Percentiles rank a stretch among this genome's conserved stretches.
These are phyloP conservation scores for Venturia effusa DNA, from an alignment of 2,329 filamentous ascomycete genomes.

Conservation along the genomic window DNA sequence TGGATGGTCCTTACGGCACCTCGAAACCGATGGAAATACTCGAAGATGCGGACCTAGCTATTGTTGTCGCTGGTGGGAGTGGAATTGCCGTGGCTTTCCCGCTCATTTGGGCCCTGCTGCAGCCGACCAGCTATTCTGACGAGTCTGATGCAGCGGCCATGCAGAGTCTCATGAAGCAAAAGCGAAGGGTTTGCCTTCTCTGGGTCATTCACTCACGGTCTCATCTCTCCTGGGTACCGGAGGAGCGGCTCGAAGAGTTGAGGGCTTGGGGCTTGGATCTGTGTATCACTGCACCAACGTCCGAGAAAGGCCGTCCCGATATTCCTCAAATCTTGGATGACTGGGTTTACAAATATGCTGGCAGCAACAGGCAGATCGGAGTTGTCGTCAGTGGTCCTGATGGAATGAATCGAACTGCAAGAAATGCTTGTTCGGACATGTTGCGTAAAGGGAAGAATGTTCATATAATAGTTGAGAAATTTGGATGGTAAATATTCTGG, in stretches of 20 bases:
- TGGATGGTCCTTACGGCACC: slow-evolving; percentile 58
- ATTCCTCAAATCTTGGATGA: slow-evolving; percentile 33
- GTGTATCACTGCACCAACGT: slow-evolving; percentile 44
- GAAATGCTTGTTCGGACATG: slow-evolving; percentile 45
- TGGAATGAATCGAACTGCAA: slow-evolving; percentile 47
- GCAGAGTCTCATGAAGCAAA: slow-evolving; percentile 17
- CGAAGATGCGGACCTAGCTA: slow-evolving; percentile 34
- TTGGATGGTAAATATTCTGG: slow-evolving; percentile 45
- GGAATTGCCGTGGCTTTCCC: slow-evolving; percentile 56
- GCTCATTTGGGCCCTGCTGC: slow-evolving; percentile 42
- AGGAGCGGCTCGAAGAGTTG: slow-evolving; percentile 39
- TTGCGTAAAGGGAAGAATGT: slow-evolving; percentile 39
- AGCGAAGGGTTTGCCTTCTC: slow-evolving; percentile 37
- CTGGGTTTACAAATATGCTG: slow-evolving; percentile 22
- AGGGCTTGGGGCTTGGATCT: slow-evolving; percentile 40
- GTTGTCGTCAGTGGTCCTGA: slow-evolving; percentile 54
- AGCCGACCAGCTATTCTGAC: slow-evolving; percentile 16
- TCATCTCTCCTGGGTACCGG: slow-evolving; percentile 45
- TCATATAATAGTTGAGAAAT: slow-evolving; percentile 52
- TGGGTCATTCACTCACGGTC: slow-evolving; percentile 47
- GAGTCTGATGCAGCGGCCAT: slow-evolving; percentile 15
- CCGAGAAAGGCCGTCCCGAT: slow-evolving; percentile 43
- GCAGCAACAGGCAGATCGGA: slow-evolving; percentile 25
- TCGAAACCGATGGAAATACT: slow-evolving; percentile 44
- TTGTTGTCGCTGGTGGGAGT: slow-evolving; percentile 52